These are phyloP conservation scores for Pythium pectinolyticum DNA, from an alignment of 352 stramenopile genomes.

Conservation along the genomic window DNA sequence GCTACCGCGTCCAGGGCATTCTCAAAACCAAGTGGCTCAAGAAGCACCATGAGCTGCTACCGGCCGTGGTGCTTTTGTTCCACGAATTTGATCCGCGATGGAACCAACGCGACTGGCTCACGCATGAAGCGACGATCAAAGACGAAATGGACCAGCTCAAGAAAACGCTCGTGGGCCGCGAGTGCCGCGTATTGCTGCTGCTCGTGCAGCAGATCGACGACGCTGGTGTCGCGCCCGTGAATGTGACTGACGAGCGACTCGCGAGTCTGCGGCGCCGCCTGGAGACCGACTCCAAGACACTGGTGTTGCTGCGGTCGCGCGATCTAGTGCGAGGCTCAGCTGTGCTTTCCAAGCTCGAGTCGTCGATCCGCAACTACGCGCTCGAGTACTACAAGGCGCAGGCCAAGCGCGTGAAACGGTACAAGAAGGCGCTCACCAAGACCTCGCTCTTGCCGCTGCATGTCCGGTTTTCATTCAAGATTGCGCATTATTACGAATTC, in stretches of 20 bases:
- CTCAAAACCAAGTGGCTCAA: constrained; percentile 84
- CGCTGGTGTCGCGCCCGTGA: constrained; percentile 49
- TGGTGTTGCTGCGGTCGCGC: constrained; percentile 64
- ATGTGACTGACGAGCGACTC: constrained; percentile 76
- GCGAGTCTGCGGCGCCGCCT: constrained; percentile 61
- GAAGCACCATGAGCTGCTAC: constrained; percentile 84
- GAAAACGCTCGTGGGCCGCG: constrained; percentile 53
- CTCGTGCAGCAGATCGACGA: constrained; percentile 84
- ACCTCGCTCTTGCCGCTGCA: constrained; percentile 55
- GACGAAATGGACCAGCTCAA: constrained; percentile 80
- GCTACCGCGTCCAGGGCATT: constrained; percentile 64
- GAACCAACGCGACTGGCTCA: constrained; percentile 67
- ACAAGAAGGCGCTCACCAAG: constrained; percentile 81
- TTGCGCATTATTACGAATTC: constrained; percentile 89
- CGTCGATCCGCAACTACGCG: constrained; percentile 66
- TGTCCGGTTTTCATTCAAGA: constrained; percentile 86
- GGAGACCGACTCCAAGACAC: constrained; percentile 71
- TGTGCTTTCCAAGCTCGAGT: constrained; percentile 75
- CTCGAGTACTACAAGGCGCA: constrained; percentile 90
- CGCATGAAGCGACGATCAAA: constrained; percentile 62
- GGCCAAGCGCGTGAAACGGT: constrained; percentile 85
- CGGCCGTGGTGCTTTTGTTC: constrained; percentile 78
- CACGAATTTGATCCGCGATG: constrained; percentile 84
- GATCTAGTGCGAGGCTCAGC: constrained; percentile 62
- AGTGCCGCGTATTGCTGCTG: constrained; percentile 78